Evolutionary conservation across 495 filamentous ascomycete genomes (phyloP), one percentile per base, ranked within the genome.

Genomic region (Physcia stellaris): DNA sequence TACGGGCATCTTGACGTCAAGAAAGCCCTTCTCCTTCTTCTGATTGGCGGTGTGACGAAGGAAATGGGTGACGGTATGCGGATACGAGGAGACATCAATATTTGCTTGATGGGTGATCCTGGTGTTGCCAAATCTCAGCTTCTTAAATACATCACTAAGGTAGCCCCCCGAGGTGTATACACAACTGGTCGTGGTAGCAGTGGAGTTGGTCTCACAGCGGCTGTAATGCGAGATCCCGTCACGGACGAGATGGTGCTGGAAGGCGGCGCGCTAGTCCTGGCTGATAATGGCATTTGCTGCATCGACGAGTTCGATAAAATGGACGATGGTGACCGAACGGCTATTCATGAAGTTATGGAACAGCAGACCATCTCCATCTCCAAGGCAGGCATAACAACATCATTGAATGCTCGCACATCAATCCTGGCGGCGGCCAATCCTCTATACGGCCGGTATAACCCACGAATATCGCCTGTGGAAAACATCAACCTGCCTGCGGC

Each of bases 261-360:
- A 62, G 92, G 92, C 26, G 90, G 90, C 58, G 90, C 90, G 11
- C 68, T 98, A 17, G 90, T 98, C 23, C 67, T 98, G 2, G 92
- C 90, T 20, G 90, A 98, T 55, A 96, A 96, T 51, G 90, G 90
- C 48, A 92, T 94, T 60, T 98, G 90, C 75, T 98, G 90, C 56
- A 98, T 98, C 60, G 90, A 98, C 65, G 90, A 98, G 57, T 98
- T 98, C 54, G 90, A 98, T 68, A 98, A 98, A 63, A 98, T 98
- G 90, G 92, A 96, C 54, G 90, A 98, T 54, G 70, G 73, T 38
- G 92, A 96, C 58, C 73, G 90, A 42, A 96, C 90, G 0, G 92
- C 92, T 21, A 96, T 98, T 53, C 90, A 98, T 70, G 90, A 98
- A 76, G 90, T 98, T 22, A 98, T 98, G 90, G 90, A 98, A 53